Base-by-base conservation (phyloP, 306 rosid species). In the Vicia villosa region DNA sequence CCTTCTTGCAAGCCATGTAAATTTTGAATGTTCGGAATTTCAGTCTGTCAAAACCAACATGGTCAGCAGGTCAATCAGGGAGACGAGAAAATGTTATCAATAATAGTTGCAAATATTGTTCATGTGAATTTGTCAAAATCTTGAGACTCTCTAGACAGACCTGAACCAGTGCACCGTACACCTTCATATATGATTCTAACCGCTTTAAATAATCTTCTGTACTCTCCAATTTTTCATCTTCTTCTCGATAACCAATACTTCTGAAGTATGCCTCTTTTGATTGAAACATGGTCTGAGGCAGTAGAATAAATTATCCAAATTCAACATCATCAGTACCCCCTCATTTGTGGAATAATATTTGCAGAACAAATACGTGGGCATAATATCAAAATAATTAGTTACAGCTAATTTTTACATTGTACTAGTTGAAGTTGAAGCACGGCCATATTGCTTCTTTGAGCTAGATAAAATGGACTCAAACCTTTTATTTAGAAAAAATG, bases 121-220 rank as follows among this genome's bases (percentile, higher is more conserved):
- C 45, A 21, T 43, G 68, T 61, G 34, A 73, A 74, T 56, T 5
- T 14, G 22, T 49, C 19, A 46, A 63, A 69, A 67, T 4, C 37
- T 60, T 21, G 28, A 51, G 72, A 73, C 10, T n/a, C 47, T 64
- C 56, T 42, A 59, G 68, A 68, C 86, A 67, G 74, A 93, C 97
- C 97, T 90, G 96, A 81, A 90, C 84, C 36, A 88, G 73, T 46
- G 97, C 97, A 55, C 90, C 97, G 58, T 94, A 94, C 19, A 87
- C 28, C 80, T 77, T 85, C 88, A 90, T 83, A 86, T 83, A 90
- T 6, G 86, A 80, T 61, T 87, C 89, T 59, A 90, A 28, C 63
- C 94, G 90, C 79, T 45, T 63, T 76, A 94, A 80, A 81, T 88
- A 90, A 66, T 83, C 81, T 36, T 84, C 83, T 15, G 82, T 75